Conservation (phyloP, 2,329 filamentous ascomycete species). For the Apiospora hydei region DNA sequence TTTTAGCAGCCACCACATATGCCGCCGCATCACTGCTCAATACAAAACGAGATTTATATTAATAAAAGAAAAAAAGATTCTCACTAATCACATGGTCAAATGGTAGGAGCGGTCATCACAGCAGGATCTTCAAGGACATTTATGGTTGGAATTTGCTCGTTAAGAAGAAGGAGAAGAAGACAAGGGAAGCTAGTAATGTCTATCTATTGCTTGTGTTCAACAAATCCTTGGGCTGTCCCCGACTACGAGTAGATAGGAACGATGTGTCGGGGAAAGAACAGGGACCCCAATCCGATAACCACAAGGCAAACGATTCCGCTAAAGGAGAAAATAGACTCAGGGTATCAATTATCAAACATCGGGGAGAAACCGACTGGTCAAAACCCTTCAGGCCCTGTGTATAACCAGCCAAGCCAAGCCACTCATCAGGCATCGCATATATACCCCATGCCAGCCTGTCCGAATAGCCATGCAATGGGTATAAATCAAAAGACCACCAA, state of each 20-base stretch:
- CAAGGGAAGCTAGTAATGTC: slow-evolving; percentile 1
- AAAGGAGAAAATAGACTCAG: slow-evolving; percentile 29
- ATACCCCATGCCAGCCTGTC: not conserved
- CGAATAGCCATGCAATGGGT: slow-evolving; percentile 21
- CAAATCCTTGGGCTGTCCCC: slow-evolving; percentile 6
- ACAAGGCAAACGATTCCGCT: slow-evolving; percentile 29
- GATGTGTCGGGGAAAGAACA: not conserved
- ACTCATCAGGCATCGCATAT: slow-evolving; percentile 9
- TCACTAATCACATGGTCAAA: not conserved
- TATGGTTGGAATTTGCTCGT: not conserved
- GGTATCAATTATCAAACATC: slow-evolving; percentile 21
- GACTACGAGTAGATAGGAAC: slow-evolving; percentile 12
- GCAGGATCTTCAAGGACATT: not conserved
- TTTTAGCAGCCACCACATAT: not conserved
- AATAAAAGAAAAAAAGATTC: not conserved
- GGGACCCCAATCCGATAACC: slow-evolving; percentile 26
- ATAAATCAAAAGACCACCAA: slow-evolving; percentile 32
- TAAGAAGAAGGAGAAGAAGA: not conserved
- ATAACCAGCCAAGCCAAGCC: not conserved
- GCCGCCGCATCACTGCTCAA: not conserved
- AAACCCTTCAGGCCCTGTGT: slow-evolving; percentile 13
- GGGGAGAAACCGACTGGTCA: not conserved
- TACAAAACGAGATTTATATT: no score
- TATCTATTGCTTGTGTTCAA: slow-evolving; percentile 17
- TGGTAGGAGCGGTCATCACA: not conserved